Evolutionary conservation across 345 rosid species (phyloP), one percentile per base, ranked within the genome.

Genomic region (Citrus trifoliata): DNA sequence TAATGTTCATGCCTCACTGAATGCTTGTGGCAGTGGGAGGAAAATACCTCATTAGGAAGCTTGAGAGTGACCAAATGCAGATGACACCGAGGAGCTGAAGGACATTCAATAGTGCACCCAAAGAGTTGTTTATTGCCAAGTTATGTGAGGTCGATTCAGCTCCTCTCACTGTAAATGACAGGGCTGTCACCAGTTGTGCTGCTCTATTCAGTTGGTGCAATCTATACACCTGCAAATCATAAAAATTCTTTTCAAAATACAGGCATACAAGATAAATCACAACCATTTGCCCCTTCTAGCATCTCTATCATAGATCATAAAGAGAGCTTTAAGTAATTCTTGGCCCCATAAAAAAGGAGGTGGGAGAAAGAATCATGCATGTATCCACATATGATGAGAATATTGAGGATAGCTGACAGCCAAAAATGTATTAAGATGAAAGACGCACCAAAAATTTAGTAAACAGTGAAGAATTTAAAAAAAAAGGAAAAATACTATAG

Each of bases 161-260:
- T 82, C 95, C 98, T 86, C 86, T 94, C 53, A 93, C 91, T 1
- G 98, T 94, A 82, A 90, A 96, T 30, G 92, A 90, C 87, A 96
- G 81, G 62, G 99, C 99, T 58, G 98, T 96, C 71, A 96, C 98
- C 81, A 96, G 80, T 85, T 96, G 98, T 10, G 94, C 92, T 9
- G 99, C 99, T 85, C 99, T 88, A 81, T 96, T 96, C 81, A 96
- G 87, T 83, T 96, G 99, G 82, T 96, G 98, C 84, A 96, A 87
- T 84, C 99, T 88, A 82, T 96, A 96, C 66, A 96, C 95, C 99
- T 96, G 93, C 67, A 63, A 79, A 72, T 35, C 21, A 63, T 22
- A 59, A 30, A 77, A 14, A 21, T 58, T 30, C 19, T 80, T 28
- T 30, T 59, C 37, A 67, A 76, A 30, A 60, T 37, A 70, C 32